phyloP scores from a whole-genome alignment of 2,329 filamentous ascomycete genomes.

The Dactylellina leptospora region DNA sequence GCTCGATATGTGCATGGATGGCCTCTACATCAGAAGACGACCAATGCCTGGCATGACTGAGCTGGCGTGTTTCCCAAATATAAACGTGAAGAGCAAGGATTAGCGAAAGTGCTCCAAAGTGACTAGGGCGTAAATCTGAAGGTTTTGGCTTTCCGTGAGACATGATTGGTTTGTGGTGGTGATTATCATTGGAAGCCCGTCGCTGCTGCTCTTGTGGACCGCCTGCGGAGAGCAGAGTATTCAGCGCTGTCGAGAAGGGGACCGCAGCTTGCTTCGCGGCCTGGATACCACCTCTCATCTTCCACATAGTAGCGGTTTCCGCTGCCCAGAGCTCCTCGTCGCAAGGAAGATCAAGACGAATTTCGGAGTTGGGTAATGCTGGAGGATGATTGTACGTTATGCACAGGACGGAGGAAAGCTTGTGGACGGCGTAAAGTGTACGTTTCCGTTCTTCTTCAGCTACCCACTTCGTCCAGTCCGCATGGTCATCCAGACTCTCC shows the following conservation, averaged over 20 bases:
- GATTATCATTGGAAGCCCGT: conserved; percentile 59
- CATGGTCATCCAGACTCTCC: conserved; percentile 66
- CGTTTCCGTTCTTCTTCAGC: conserved; percentile 87
- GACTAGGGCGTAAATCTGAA: conserved; percentile 69
- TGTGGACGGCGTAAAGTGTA: conserved; percentile 89
- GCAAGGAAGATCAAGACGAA: conserved; percentile 85
- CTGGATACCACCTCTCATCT: conserved; percentile 75
- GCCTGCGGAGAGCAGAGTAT: conserved; percentile 80
- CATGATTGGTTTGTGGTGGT: conserved; percentile 64
- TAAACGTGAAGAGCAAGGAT: conserved; percentile 97
- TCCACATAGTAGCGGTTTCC: conserved; percentile 82
- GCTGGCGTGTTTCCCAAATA: conserved; percentile 96
- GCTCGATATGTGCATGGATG: conserved; percentile 95
- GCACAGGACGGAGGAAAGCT: conserved; percentile 87
- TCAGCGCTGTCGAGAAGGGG: conserved; percentile 83
- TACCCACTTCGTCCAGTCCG: conserved; percentile 92
- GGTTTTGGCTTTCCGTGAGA: conserved; percentile 60
- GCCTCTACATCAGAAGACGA: conserved; percentile 91
- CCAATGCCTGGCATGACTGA: conserved; percentile 82
- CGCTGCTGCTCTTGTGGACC: conserved; percentile 28
- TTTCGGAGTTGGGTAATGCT: conserved; percentile 91
- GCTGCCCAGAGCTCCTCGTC: conserved; percentile 91
- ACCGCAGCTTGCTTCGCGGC: conserved; percentile 75
- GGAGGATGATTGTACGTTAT: conserved; percentile 93
- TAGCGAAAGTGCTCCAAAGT: conserved; percentile 87